Conservation (phyloP, 257 asterid species). For the Primulina tabacum region DNA sequence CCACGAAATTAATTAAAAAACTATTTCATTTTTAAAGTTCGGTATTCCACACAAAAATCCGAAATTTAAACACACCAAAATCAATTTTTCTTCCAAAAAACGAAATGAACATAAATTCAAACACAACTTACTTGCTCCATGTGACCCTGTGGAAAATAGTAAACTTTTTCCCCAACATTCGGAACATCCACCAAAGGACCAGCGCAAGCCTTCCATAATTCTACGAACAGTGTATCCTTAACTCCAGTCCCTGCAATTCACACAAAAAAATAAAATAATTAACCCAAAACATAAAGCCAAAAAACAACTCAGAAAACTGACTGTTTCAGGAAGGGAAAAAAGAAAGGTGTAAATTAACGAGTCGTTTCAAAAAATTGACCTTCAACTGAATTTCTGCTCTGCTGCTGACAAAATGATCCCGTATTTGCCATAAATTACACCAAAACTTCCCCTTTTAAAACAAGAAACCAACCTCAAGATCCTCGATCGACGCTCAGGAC, state of each 20-base stretch:
- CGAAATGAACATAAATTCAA: constrained; percentile 1
- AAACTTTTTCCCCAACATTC: constrained; percentile 63
- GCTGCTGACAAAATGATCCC: constrained; percentile 39
- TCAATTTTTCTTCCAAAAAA: background rate
- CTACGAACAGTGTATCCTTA: constrained; percentile 55
- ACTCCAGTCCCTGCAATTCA: constrained; percentile 39
- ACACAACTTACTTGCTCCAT: constrained; percentile 81
- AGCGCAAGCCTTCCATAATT: constrained; percentile 93
- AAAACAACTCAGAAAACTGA: background rate
- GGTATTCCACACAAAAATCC: constrained; percentile 23
- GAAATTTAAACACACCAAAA: constrained; percentile 19
- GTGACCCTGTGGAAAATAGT: constrained; percentile 97
- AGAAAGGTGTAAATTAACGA: background rate
- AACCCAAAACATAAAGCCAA: background rate
- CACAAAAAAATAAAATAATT: background rate
- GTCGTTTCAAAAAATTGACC: constrained; percentile 22
- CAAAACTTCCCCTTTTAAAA: constrained; percentile 16
- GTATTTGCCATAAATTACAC: constrained; percentile 38
- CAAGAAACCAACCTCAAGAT: background rate
- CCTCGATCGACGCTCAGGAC: background rate
- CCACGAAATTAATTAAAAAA: constrained; percentile 14
- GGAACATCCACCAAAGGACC: constrained; percentile 96
- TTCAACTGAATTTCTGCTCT: constrained; percentile 31
- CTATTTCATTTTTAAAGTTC: constrained; percentile 20
- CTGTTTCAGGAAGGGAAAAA: background rate